phyloP scores from a whole-genome alignment of 345 rosid species.

The Erodium maritimum region DNA sequence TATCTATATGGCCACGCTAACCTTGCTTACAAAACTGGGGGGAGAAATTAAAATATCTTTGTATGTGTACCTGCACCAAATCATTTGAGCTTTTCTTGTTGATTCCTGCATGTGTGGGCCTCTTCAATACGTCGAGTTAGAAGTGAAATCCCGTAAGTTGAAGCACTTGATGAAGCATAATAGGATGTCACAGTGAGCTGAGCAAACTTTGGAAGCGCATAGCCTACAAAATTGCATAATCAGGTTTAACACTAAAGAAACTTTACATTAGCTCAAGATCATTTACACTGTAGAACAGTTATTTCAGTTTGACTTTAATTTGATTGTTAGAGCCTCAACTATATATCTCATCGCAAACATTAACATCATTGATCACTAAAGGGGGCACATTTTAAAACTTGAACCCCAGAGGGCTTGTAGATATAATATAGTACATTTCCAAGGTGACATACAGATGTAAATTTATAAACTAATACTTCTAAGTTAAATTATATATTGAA shows the following conservation, averaged over 20 bases:
- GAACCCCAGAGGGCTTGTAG: too few relatives aligned
- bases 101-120: constrained; percentile 30
- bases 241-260: not conserved
- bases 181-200: constrained; percentile 79
- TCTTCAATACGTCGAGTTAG: constrained; percentile 72
- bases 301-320: not conserved
- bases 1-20: too few relatives aligned
- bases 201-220: constrained; percentile 72
- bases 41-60: not conserved
- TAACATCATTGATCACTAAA: not conserved
- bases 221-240: constrained; percentile 35
- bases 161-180: constrained; percentile 85
- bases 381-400: not conserved
- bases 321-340: not conserved
- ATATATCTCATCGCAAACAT: not conserved
- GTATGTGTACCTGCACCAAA: constrained; percentile 11
- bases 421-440: too few relatives aligned
- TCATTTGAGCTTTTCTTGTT: constrained; percentile 35
- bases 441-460: too few relatives aligned
- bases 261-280: not conserved
- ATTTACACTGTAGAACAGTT: not conserved
- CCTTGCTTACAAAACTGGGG: too few relatives aligned
- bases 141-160: constrained; percentile 76
- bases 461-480: too few relatives aligned
- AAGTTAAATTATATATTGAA: too few relatives aligned